A percentile compares a stretch with the other conserved stretches of the same genome.
These are phyloP conservation scores for Candida berthetii DNA, from an alignment of 805 yeast species.

Conservation along the genomic window DNA sequence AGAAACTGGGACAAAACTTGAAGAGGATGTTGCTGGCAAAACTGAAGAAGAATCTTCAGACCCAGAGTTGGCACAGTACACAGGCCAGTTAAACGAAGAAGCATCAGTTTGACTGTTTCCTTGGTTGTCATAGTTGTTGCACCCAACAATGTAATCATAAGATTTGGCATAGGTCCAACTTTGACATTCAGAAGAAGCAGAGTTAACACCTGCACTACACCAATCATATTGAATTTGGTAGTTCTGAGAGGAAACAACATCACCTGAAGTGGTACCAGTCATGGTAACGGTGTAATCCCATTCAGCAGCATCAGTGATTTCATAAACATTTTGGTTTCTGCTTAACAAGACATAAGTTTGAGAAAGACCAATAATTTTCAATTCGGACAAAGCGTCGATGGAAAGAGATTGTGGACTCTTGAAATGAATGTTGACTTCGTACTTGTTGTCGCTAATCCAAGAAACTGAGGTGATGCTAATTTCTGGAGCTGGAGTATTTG, in stretches of 20 bases:
- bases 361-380: conserved; percentile 8
- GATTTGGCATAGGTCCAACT: conserved; percentile 2
- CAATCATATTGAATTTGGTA: not conserved
- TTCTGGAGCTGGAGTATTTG: conserved; percentile 4
- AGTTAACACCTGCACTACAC: not conserved
- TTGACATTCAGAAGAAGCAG: not conserved
- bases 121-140: conserved; percentile 4
- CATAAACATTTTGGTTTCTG: not conserved
- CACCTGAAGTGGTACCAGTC: not conserved
- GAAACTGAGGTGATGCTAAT: conserved; percentile 6
- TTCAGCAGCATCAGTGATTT: not conserved
- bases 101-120: conserved; percentile 1
- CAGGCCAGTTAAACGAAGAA: conserved; percentile 5
- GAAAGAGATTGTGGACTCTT: conserved; percentile 3
- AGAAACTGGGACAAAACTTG: not conserved
- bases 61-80: not conserved
- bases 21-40: not conserved
- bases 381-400: conserved; percentile 4
- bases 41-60: not conserved
- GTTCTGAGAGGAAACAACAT: not conserved
- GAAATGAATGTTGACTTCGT: conserved; percentile 7
- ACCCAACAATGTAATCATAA: conserved; percentile 7
- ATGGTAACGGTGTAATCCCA: not conserved
- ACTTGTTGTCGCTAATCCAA: conserved; percentile 3
- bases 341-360: not conserved